Conservation (phyloP, 1,139 yeast species). For the Yamadazyma blattariae region DNA sequence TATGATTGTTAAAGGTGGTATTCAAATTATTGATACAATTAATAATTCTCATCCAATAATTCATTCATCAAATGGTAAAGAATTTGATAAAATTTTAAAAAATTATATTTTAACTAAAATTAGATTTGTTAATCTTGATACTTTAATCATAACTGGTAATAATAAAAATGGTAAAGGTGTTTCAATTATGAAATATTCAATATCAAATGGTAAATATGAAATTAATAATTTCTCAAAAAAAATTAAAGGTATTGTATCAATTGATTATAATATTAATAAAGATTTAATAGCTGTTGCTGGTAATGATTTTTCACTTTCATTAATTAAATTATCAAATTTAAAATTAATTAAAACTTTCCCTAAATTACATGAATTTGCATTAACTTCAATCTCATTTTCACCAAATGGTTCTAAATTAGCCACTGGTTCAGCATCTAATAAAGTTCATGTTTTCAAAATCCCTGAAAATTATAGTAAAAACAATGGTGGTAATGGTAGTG, state of each 20-base stretch:
- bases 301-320: constrained; percentile 65
- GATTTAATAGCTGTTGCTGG: constrained; percentile 70
- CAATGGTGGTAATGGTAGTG: too few species aligned
- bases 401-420: constrained; percentile 69
- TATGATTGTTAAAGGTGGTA: constrained; percentile 34
- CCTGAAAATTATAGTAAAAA: constrained; percentile 51
- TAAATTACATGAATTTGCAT: constrained; percentile 75
- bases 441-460: constrained; percentile 60
- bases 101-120: constrained; percentile 53
- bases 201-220: constrained; percentile 41
- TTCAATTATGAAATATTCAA: constrained; percentile 44
- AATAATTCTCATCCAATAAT: constrained; percentile 28
- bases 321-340: constrained; percentile 52
- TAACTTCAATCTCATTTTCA: constrained; percentile 70
- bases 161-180: constrained; percentile 34
- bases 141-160: constrained; percentile 57
- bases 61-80: constrained; percentile 18
- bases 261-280: constrained; percentile 48
- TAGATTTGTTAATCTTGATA: constrained; percentile 53
- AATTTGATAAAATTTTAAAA: constrained; percentile 25
- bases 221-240: constrained; percentile 48
- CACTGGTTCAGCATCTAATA: constrained; percentile 78
- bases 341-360: constrained; percentile 48
- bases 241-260: constrained; percentile 65
- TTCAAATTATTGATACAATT: constrained; percentile 42